Conservation (phyloP, 129 eudicot species). For the Smallanthus sonchifolius region DNA sequence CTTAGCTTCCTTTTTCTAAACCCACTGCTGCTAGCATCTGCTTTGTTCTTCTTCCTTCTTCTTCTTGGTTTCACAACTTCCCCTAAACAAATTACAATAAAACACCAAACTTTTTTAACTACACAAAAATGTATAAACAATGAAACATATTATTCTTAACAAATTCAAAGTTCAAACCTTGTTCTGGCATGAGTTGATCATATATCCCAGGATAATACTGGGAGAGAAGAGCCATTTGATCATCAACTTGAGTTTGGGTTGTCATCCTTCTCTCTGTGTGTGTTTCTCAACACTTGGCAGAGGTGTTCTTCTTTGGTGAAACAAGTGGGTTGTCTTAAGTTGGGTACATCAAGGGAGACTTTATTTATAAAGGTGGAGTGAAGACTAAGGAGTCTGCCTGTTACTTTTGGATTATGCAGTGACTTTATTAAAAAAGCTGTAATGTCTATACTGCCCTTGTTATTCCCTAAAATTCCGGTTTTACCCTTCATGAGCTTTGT, state of each 20-base stretch:
- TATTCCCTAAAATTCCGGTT: constrained; percentile 4
- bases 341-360: constrained; percentile 33
- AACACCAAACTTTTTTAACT: not conserved
- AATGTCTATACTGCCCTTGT: constrained; percentile 28
- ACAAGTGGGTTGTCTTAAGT: constrained; percentile 35
- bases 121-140: constrained; percentile 12
- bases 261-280: constrained; percentile 28
- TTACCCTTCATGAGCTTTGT: constrained; percentile 28
- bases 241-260: constrained; percentile 38
- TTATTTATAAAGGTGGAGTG: constrained; percentile 47
- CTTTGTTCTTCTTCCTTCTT: constrained; percentile 56
- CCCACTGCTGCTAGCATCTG: constrained; percentile 36
- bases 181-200: constrained; percentile 55
- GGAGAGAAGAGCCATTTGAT: constrained; percentile 60
- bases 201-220: constrained; percentile 72
- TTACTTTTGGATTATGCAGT: constrained; percentile 26
- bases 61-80: constrained; percentile 48
- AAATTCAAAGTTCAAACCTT: constrained; percentile 43
- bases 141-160: not conserved
- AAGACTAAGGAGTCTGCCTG: constrained; percentile 27
- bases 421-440: constrained; percentile 38
- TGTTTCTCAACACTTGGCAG: constrained; percentile 30
- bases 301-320: constrained; percentile 30
- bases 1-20: constrained; percentile 74
- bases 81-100: constrained; percentile 17